These are phyloP conservation scores for Phytopythium delawarense DNA, from an alignment of 352 stramenopile genomes.

Conservation along the genomic window DNA sequence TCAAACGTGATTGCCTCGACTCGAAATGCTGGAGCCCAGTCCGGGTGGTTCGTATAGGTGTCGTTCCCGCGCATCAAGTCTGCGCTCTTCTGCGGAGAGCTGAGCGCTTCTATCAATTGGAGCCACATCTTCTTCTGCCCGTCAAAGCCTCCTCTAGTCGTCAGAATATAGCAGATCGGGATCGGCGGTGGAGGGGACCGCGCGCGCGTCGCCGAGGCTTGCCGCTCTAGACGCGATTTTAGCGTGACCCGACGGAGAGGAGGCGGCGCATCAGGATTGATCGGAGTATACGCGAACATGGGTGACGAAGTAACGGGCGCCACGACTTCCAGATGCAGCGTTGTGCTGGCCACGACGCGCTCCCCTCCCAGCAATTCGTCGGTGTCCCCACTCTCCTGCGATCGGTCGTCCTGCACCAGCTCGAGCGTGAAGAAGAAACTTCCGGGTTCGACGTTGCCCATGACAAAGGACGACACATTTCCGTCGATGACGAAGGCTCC, in stretches of 20 bases:
- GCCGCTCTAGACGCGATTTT: not conserved
- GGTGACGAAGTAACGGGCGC: constrained; percentile 18
- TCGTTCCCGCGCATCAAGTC: not conserved
- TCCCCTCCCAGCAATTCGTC: not conserved
- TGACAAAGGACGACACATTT: constrained; percentile 12
- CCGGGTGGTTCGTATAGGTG: not conserved
- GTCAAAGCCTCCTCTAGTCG: constrained; percentile 28
- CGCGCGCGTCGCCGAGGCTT: not conserved
- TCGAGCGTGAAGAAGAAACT: constrained; percentile 45
- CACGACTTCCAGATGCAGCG: constrained; percentile 48
- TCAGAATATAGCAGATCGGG: constrained; percentile 36
- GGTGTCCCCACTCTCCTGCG: not conserved
- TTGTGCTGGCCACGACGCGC: constrained; percentile 8
- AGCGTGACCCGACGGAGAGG: not conserved
- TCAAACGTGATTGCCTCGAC: constrained; percentile 39
- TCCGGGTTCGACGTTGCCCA: constrained; percentile 29
- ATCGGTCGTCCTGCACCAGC: constrained; percentile 8
- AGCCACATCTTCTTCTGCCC: constrained; percentile 63
- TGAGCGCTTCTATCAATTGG: constrained; percentile 40
- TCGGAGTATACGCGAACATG: constrained; percentile 1
- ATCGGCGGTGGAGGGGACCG: not conserved
- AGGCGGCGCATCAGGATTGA: not conserved
- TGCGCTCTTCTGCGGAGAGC: not conserved
- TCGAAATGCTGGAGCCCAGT: constrained; percentile 4
- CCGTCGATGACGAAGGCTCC: not conserved